These are phyloP conservation scores for Aristolochia californica DNA, from an alignment of 164 flowering plant species.

Conservation along the genomic window DNA sequence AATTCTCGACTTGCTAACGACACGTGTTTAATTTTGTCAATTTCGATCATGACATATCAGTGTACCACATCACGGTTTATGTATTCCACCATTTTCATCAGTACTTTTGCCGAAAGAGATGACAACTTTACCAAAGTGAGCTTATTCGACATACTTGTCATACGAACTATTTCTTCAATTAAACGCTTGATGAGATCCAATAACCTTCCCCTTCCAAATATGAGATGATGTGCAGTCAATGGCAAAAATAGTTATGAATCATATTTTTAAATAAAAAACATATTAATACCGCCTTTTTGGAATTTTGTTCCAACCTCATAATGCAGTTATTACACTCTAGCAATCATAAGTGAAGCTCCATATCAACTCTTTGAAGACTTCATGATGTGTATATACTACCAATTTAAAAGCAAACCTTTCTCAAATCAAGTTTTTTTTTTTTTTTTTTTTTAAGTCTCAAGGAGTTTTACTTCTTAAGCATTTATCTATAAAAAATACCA, in stretches of 20 bases:
- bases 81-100: constrained; percentile 1
- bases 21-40: background rate
- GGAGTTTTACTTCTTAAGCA: background rate
- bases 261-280: no score
- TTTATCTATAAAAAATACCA: background rate
- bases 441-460: no score
- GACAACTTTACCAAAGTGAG: background rate
- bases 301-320: no score
- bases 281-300: no score
- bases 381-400: constrained; percentile 4
- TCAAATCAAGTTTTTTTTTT: no score
- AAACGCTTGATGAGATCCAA: background rate
- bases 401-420: background rate
- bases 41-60: constrained; percentile 2
- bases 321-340: no score
- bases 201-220: background rate
- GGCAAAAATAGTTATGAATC: no score
- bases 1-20: background rate
- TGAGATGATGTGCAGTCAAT: background rate
- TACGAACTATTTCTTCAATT: background rate
- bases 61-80: background rate
- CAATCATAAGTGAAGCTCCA: background rate
- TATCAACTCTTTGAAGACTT: background rate
- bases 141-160: background rate
- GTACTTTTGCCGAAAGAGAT: constrained; percentile 4